Conservation (phyloP, 352 stramenopile species). For the Globisporangium iwayamae region DNA sequence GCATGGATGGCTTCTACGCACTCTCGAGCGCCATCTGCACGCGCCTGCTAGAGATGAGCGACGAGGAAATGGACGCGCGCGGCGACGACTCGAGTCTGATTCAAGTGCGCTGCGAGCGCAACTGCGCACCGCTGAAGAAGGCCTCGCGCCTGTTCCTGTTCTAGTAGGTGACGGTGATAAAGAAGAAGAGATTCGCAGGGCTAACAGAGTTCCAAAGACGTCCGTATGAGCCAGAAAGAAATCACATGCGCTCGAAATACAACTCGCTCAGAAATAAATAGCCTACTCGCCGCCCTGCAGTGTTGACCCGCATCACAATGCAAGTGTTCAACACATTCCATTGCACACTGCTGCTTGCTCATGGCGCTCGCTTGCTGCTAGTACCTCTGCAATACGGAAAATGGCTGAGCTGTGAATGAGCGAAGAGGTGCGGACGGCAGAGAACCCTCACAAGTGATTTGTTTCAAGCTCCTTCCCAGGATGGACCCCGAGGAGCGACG, state of each 20-base stretch:
- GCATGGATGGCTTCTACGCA: conserved; percentile 52
- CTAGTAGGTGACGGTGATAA: not conserved
- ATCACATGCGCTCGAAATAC: conserved; percentile 3
- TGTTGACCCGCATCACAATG: not conserved
- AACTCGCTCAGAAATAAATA: conserved; percentile 10
- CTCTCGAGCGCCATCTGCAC: conserved; percentile 42
- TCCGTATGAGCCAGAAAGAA: not conserved
- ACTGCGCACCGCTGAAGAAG: conserved; percentile 8
- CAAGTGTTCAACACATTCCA: not conserved
- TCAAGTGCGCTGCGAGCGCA: conserved; percentile 8
- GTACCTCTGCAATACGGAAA: not conserved
- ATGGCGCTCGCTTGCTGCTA: not conserved
- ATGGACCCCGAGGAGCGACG: conserved; percentile 43
- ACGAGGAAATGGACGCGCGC: conserved; percentile 10
- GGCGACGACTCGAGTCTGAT: conserved; percentile 6
- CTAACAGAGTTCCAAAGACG: not conserved
- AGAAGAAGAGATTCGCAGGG: not conserved
- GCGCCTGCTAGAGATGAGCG: conserved; percentile 1
- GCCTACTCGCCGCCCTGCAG: not conserved
- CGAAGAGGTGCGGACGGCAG: no score
- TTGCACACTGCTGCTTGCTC: not conserved
- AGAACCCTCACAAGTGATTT: not conserved
- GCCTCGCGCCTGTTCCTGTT: conserved; percentile 11
- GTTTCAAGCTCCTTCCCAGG: not conserved
- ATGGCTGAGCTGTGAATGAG: not conserved